Base-by-base conservation (phyloP, 345 rosid genomes). In the Orychophragmus violaceus region DNA sequence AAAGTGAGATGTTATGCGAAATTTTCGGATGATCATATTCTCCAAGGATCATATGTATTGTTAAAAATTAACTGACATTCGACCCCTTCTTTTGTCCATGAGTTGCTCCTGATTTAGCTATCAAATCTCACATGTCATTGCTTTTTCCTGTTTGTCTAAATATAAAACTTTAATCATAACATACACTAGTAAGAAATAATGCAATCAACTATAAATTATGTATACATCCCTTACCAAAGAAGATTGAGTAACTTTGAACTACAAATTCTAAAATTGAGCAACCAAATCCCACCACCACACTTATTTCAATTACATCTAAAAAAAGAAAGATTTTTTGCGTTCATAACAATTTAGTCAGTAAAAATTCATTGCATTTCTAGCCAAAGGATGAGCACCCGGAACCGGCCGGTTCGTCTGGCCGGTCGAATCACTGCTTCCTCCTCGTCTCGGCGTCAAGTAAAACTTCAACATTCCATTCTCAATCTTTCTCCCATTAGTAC, bases 381-480 rank as follows among this genome's bases (percentile, higher is more conserved):
- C 89, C 27, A 85, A 66, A 1, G 97, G 82, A 42, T 87, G 93
- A 66, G 95, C 87, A 35, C 77, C 82, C 58, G 74, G 79, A 23
- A 87, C 68, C 67, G 80, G 80, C 50, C 57, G 50, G 74, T 74
- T 81, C 72, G 80, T 83, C 46, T 21, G 16, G 36, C 88, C 91
- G 6, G 80, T 68, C 36, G 60, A 14, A 49, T 64, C 27, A 23
- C n/a, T 14, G 11, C 80, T 81, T 27, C 75, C 78, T 70, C 89
- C 74, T 77, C 93, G 77, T 74, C 96, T 85, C 21, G 90, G 95
- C 7, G 95, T 83, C 80, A 79, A 69, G 88, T 90, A 87, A 66
- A 87, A 90, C 81, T 89, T 80, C 61, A 90, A 66, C 75, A 88
- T 59, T 39, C 99, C 97, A 69, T 85, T 81, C 28, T 88, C 95